Base-by-base conservation (phyloP, 179 eudicot species). In the Beta corolliflora region DNA sequence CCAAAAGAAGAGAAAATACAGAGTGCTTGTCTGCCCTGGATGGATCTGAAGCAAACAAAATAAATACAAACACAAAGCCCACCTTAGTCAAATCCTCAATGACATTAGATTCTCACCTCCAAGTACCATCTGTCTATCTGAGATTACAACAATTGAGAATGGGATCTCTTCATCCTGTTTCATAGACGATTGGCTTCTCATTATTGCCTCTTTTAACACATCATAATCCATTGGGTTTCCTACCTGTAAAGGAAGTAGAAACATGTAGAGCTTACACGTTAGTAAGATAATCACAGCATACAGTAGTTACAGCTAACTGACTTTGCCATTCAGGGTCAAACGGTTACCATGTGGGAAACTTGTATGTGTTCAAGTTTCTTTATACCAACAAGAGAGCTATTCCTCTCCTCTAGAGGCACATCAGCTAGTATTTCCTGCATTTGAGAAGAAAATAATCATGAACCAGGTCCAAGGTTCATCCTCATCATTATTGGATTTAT, bases 11-110 rank as follows among this genome's bases (percentile, higher is more conserved):
- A 88, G 93, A 82, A 82, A 90, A 96, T 53, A 91, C 96, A 55
- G 98, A 91, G 82, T 94, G 98, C 86, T 94, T 94, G 88, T 96
- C 99, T 58, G 94, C 97, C 90, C 91, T 87, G 78, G 96, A 86
- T 77, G 93, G 87, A 89, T 96, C 99, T 96, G 89, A 84, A 85
- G 71, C 73, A 80, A 81, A 76, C 82, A 80, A 53, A 70, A 73
- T 80, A 68, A 82, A 55, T 29, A 54, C 60, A 78, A 77, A 70
- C n/a, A 73, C 56, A 21, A 73, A 53, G 73, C 74, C 81, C 64
- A 46, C 63, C 41, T 68, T 2, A 66, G 25, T 18, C 45, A 79
- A 50, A 41, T 25, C 61, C 81, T 76, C 46, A 61, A 60, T 61
- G 73, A 13, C n/a, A 53, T 13, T 60, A 29, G 41, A 53, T 23